Base-by-base conservation (phyloP, 2,329 filamentous ascomycete species). In the Phaeoacremonium minimum region DNA sequence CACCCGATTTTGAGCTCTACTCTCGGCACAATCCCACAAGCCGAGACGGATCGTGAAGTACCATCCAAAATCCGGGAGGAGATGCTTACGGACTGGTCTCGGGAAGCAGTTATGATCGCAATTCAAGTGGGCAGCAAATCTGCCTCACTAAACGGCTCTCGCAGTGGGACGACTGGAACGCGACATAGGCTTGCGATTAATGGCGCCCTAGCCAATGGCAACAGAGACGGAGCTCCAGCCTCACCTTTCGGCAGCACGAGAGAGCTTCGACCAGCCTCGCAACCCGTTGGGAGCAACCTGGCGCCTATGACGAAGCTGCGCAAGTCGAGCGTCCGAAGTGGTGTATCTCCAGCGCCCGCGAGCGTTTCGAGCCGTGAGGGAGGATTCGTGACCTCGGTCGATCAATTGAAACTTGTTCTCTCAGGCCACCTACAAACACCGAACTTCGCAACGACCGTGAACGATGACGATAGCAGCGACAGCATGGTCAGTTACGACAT, bases 31-130 rank as follows among this genome's bases (percentile, higher is more conserved):
- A 63, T 51, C 36, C 61, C 63, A 7, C 52, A 60, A 2, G 41
- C 56, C 35, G 56, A 67, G 15, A 51, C 53, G 5, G 66, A 71
- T 22, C 59, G 63, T n/a, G 73, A 82, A 39, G 66, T 95, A 3
- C 85, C 88, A 0, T 57, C 66, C 13, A 71, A 68, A 18, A 77
- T 88, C 47, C 80, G 75, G 46, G 86, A 93, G 43, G 76, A 87
- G 46, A 86, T 96, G 75, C 65, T 88, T 39, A 69, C 76, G 15
- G 77, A 86, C 32, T 96, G 91, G 91, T 84, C 80, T 28, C 81
- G 82, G 52, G 89, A 95, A 15, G 63, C 69, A 12, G 85, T 85
- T 19, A 66, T 93, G 35, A 75, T 81, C 9, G 71, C 77, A 26
- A 73, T 87, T 33, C 79, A 85, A 41, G 78, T 85, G 37, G 76